Conservation (phyloP, 306 rosid species). For the Nissolia schottii region DNA sequence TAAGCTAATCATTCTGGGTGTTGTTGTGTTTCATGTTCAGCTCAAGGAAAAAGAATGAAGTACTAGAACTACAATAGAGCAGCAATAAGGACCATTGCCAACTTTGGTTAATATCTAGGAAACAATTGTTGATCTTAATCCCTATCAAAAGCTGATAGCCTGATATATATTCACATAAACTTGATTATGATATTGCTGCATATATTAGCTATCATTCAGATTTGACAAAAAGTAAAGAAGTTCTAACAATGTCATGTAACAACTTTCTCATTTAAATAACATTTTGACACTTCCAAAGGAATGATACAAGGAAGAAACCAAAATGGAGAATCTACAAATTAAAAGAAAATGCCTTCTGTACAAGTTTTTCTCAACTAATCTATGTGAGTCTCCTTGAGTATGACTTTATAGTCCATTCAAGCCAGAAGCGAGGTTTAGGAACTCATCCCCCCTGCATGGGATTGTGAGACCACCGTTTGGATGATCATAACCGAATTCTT, state of each 20-base stretch:
- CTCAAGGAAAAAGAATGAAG: no score
- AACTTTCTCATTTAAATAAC: not conserved
- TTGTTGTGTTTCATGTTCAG: no score
- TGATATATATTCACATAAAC: not conserved
- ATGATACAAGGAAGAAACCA: not conserved
- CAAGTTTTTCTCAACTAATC: not conserved
- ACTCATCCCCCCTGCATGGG: not conserved
- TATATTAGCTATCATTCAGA: not conserved
- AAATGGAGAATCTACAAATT: not conserved
- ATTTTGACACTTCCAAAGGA: not conserved
- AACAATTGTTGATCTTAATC: not conserved
- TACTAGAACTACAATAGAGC: no score
- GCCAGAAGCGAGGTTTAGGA: not conserved
- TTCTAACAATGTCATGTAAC: not conserved
- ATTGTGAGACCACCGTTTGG: conserved; percentile 27
- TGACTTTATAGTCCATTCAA: not conserved
- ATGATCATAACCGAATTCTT: conserved; percentile 36
- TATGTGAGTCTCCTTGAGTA: not conserved
- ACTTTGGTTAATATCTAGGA: not conserved
- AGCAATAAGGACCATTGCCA: no score
- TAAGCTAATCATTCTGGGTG: no score
- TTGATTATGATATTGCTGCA: not conserved
- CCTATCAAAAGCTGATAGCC: not conserved
- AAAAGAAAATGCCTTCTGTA: not conserved
- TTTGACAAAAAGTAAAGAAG: not conserved